Evolutionary conservation across 192 early-diverging fungal genomes (phyloP).

Genomic region (Entomortierella lignicola): DNA sequence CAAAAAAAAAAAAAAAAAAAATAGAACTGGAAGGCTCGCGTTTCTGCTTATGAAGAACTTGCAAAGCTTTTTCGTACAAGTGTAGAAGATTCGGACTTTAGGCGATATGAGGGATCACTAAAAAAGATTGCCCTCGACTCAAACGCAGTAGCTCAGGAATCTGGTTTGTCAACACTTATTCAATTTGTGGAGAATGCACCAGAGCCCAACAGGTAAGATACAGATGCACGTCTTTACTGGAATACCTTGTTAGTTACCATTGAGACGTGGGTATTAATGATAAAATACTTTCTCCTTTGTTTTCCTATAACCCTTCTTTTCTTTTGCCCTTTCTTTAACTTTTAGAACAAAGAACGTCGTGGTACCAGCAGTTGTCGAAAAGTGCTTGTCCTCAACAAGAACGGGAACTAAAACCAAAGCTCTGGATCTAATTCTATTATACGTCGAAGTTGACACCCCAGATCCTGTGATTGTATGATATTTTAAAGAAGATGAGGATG

Average conservation of each 20-base stretch:
- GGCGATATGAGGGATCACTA: conserved; percentile 75
- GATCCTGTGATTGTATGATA: conserved; percentile 85
- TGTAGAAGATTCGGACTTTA: conserved; percentile 75
- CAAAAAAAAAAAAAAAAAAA: conserved; percentile 11
- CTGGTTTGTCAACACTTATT: conserved; percentile 79
- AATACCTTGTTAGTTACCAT: no score
- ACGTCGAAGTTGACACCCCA: conserved; percentile 88
- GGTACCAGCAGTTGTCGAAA: conserved; percentile 84
- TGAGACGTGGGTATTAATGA: no score
- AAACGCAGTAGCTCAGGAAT: conserved; percentile 93
- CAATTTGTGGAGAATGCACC: conserved; percentile 87
- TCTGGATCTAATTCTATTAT: conserved; percentile 84
- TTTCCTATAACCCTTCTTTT: neutral
- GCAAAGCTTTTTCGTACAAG: conserved; percentile 74
- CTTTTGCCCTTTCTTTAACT: conserved; percentile 1
- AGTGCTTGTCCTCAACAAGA: conserved; percentile 86
- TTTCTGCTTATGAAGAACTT: conserved; percentile 85
- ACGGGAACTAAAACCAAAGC: conserved; percentile 83
- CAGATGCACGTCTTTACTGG: no score
- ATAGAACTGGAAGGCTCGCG: conserved; percentile 94
- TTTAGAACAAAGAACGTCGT: conserved; percentile 75
- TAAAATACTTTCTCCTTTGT: no score
- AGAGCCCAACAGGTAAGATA: conserved; percentile 70
- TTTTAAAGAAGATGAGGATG: neutral
- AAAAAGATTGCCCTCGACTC: conserved; percentile 87